Percentiles rank a stretch among this genome's conserved stretches.
phyloP scores from a whole-genome alignment of 192 early-diverging fungal genomes.

The Podila verticillata region DNA sequence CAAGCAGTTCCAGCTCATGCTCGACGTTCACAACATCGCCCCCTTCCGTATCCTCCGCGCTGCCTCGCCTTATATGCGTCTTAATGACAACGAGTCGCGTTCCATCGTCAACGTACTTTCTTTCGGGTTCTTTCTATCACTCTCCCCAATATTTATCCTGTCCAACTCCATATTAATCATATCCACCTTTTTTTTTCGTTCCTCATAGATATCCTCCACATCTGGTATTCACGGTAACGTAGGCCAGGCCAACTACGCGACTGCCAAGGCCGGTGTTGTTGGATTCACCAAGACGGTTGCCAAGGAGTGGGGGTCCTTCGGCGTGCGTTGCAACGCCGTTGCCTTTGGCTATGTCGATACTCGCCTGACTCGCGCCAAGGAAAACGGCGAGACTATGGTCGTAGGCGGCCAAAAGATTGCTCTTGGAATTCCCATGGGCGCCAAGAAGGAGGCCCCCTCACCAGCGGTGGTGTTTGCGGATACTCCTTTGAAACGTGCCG shows the following conservation, averaged over 20 bases:
- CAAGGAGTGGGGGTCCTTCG: conserved; percentile 73
- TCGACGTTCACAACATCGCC: conserved; percentile 71
- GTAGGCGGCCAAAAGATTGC: conserved; percentile 69
- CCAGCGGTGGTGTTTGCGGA: conserved; percentile 52
- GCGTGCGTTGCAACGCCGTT: conserved; percentile 70
- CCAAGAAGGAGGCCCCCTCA: conserved; percentile 40
- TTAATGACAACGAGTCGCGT: conserved; percentile 65
- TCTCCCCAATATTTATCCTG: neutral
- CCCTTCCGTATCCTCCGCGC: conserved; percentile 72
- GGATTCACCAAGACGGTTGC: conserved; percentile 94
- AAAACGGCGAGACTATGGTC: conserved; percentile 66
- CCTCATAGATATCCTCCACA: conserved; percentile 58
- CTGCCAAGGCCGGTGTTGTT: conserved; percentile 93
- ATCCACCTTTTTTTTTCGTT: neutral
- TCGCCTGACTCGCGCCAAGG: conserved; percentile 73
- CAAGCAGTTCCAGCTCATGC: conserved; percentile 93
- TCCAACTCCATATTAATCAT: neutral
- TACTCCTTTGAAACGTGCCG: conserved; percentile 67
- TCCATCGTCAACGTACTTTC: conserved; percentile 59
- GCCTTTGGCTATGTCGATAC: conserved; percentile 73
- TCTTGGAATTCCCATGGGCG: conserved; percentile 65
- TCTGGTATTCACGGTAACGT: conserved; percentile 91
- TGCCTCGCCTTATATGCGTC: conserved; percentile 63
- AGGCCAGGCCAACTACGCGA: conserved; percentile 94
- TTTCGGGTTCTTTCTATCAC: neutral